These are phyloP conservation scores for Suhomyces coccinellae DNA, from an alignment of 1,139 yeast genomes.

Conservation along the genomic window DNA sequence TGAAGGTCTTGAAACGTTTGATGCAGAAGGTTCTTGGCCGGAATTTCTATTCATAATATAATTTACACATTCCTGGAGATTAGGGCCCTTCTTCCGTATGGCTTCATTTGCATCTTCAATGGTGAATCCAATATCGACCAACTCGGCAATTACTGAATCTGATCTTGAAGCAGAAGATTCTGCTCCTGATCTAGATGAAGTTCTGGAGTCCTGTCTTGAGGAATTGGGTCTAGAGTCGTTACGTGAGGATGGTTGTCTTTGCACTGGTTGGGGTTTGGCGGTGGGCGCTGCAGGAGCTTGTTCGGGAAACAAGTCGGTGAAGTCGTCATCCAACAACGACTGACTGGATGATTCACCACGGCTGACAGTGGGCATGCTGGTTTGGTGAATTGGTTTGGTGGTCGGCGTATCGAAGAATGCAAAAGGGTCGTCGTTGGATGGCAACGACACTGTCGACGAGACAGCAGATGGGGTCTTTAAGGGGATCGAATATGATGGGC, in stretches of 20 bases:
- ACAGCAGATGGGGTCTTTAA: slow-evolving; percentile 4
- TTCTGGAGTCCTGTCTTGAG: neutral
- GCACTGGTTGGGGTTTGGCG: neutral
- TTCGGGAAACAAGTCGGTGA: slow-evolving; percentile 37
- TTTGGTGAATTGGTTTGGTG: neutral
- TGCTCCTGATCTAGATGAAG: neutral
- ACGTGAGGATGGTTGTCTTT: neutral
- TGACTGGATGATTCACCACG: neutral
- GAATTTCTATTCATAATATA: slow-evolving; percentile 51
- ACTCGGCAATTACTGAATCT: slow-evolving; percentile 65
- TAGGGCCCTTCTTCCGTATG: slow-evolving; percentile 54
- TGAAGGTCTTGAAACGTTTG: neutral
- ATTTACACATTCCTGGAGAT: slow-evolving; percentile 67
- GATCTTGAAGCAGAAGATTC: slow-evolving; percentile 12
- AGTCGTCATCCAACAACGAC: slow-evolving; percentile 43
- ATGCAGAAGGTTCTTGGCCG: neutral
- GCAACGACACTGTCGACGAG: slow-evolving; percentile 11
- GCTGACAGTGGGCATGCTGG: neutral
- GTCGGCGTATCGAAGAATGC: slow-evolving; percentile 16
- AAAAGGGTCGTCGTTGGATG: slow-evolving; percentile 19
- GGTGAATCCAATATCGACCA: slow-evolving; percentile 79
- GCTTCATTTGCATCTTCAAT: slow-evolving; percentile 64
- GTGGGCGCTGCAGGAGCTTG: neutral
- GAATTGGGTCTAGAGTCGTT: neutral
- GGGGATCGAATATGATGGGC: slow-evolving; percentile 12